phyloP scores from a whole-genome alignment of 2,329 filamentous ascomycete species.

The Cladosporium cucumerinum region DNA sequence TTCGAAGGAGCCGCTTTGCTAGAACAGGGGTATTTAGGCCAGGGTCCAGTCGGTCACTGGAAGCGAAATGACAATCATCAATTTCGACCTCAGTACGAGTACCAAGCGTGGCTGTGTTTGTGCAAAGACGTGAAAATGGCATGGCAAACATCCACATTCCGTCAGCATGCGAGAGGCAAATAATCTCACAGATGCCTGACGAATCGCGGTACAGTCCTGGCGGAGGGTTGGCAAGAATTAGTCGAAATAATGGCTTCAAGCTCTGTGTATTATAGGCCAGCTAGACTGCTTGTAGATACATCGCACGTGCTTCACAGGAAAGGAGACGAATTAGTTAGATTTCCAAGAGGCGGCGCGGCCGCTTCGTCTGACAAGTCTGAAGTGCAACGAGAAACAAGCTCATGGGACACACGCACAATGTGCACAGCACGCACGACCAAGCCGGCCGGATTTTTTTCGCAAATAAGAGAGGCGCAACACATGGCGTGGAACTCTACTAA shows the following conservation, averaged over 20 bases:
- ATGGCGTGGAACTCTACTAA: not conserved
- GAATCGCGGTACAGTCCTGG: not conserved
- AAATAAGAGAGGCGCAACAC: not conserved
- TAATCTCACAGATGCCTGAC: not conserved
- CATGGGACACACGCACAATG: not conserved
- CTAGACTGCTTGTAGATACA: not conserved
- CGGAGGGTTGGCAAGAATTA: not conserved
- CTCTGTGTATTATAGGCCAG: not conserved
- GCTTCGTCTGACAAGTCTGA: not conserved
- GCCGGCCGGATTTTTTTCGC: not conserved
- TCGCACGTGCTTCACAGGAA: not conserved
- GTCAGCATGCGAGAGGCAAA: not conserved
- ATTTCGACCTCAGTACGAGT: not conserved
- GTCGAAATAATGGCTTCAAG: not conserved
- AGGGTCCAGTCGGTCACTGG: not conserved
- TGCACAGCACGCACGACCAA: not conserved
- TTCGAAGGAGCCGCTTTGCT: not conserved
- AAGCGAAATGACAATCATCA: constrained; percentile 6
- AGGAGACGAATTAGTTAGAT: not conserved
- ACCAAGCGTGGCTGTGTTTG: not conserved
- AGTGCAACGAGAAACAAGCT: not conserved
- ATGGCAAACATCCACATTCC: not conserved
- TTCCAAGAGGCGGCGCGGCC: constrained; percentile 1
- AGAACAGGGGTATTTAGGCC: not conserved
- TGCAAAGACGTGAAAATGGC: not conserved